These are phyloP conservation scores for Pyrenophora seminiperda DNA, from an alignment of 2,329 filamentous ascomycete genomes.

Conservation along the genomic window DNA sequence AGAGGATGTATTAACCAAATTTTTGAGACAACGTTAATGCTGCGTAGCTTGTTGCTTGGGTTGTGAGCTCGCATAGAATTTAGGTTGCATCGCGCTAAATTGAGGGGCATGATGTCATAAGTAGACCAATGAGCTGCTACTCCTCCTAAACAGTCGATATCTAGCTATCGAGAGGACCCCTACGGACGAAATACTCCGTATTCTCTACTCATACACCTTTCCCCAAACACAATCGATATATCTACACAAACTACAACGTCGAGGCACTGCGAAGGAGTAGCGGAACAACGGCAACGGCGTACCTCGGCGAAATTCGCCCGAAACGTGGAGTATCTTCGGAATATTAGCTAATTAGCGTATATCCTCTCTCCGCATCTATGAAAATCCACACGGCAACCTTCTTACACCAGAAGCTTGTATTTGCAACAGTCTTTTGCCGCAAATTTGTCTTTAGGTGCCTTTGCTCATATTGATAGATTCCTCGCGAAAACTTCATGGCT, in stretches of 20 bases:
- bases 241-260: too few relatives aligned
- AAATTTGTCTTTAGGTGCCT: too few relatives aligned
- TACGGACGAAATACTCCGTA: too few relatives aligned
- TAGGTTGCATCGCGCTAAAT: conserved; percentile 7
- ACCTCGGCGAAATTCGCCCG: conserved; percentile 14
- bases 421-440: too few relatives aligned
- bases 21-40: neutral
- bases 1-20: neutral
- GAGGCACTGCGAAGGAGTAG: neutral
- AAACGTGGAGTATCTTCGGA: conserved; percentile 12
- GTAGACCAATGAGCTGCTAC: conserved; percentile 10
- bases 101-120: conserved; percentile 22
- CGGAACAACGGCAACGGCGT: conserved; percentile 4
- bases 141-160: too few relatives aligned
- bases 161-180: too few relatives aligned
- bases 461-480: neutral
- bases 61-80: conserved; percentile 1
- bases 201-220: too few relatives aligned
- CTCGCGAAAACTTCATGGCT: too few relatives aligned
- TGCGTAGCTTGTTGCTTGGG: neutral
- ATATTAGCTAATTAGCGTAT: conserved; percentile 12
- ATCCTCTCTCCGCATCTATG: conserved; percentile 4
- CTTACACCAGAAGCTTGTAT: neutral
- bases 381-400: too few relatives aligned
- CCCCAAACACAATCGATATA: too few relatives aligned